Base-by-base conservation (phyloP, 805 yeast genomes). In the Sungouiozyma ichnusensis region DNA sequence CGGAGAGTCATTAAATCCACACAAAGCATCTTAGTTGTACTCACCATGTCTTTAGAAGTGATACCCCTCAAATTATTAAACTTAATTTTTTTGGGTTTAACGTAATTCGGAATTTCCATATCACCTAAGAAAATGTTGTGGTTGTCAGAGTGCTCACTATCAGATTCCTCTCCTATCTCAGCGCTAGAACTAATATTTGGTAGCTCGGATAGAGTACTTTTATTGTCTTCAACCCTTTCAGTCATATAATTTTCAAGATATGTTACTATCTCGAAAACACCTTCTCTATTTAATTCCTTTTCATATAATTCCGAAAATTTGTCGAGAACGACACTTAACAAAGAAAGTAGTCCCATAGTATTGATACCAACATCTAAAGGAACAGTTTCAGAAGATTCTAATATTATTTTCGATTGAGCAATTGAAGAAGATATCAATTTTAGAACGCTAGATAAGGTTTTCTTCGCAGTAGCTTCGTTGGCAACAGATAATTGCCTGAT, bases 271-370 rank as follows among this genome's bases (percentile, higher is more conserved):
- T 55, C 57, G 24, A 49, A 46, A 17, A 58, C 48, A 0, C 95
- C 95, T 52, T 85, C 94, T 42, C 83, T 71, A 50, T 74, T 81
- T 47, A 85, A 74, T 7, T 66, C 68, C 0, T 57, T 51, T 4
- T 77, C 52, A 43, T 73, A 78, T 1, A 58, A 44, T 1, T 60
- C 62, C 0, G 79, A 71, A 15, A 71, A 62, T 36, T 69, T 67
- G 4, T 58, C 57, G 0, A 76, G 60, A 39, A 84, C 55, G 2
- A 58, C 45, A 7, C 67, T 63, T 1, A 77, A 64, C 13, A 80
- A 58, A 1, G 72, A 60, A 11, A 82, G 58, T 0, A 81, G 68
- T 4, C 78, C 77, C 34, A 72, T 61, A 2, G 80, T 60, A 14
- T 77, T 56, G 5, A 70, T 53, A 44, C 66, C 68, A 0, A 69